Conservation (phyloP, 2,329 filamentous ascomycete genomes). For the Exophiala spinifera region DNA sequence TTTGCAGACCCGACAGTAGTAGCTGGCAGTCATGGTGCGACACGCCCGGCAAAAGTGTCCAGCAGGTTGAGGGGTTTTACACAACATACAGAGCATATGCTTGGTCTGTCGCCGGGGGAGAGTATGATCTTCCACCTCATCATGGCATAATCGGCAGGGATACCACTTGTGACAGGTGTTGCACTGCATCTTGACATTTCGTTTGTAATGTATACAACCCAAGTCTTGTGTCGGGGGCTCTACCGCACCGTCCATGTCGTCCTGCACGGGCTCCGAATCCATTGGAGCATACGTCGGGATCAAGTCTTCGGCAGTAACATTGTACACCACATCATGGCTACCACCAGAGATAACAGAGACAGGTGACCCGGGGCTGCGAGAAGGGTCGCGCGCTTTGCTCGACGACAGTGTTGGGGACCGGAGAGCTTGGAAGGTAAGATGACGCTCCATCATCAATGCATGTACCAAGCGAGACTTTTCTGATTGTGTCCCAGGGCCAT, state of each 20-base stretch:
- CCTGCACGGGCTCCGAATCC: conserved; percentile 23
- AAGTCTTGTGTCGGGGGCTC: conserved; percentile 55
- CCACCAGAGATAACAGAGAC: conserved; percentile 33
- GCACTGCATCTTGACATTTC: conserved; percentile 95
- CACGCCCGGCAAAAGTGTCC: conserved; percentile 76
- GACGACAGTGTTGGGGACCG: conserved; percentile 30
- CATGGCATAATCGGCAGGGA: conserved; percentile 91
- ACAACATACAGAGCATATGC: conserved; percentile 98
- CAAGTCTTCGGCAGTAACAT: conserved; percentile 55
- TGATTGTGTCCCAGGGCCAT: conserved; percentile 53
- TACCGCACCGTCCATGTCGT: conserved; percentile 36
- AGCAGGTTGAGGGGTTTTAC: conserved; percentile 77
- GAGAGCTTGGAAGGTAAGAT: conserved; percentile 44
- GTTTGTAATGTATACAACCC: conserved; percentile 88
- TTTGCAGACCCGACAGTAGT: conserved; percentile 93
- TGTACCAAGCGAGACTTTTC: conserved; percentile 74
- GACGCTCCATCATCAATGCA: conserved; percentile 65
- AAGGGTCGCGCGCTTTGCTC: conserved; percentile 21
- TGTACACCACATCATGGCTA: conserved; percentile 35
- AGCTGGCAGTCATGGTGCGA: conserved; percentile 73
- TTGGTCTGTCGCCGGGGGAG: conserved; percentile 79
- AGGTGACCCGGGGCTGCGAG: conserved; percentile 33
- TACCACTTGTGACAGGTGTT: conserved; percentile 88
- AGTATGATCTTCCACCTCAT: conserved; percentile 73
- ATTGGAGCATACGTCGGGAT: conserved; percentile 64